Evolutionary conservation across 176 grass and related monocot species (phyloP), one percentile per base, ranked within the genome.

Genomic region (Dendrocalamus sinicus): DNA sequence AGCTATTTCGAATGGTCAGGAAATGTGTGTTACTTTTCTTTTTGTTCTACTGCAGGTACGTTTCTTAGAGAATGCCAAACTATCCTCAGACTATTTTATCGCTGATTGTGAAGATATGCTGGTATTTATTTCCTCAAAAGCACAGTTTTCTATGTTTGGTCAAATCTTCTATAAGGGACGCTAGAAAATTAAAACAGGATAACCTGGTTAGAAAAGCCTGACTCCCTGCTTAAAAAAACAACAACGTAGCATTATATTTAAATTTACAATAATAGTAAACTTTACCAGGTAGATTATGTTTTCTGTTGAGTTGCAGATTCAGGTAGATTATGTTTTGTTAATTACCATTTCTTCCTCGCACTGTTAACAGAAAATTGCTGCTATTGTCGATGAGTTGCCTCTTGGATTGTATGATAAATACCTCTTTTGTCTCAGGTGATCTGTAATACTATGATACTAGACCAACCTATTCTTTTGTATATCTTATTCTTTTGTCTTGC

Each of bases 21-120:
- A 59, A 50, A 80, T 59, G 17, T n/a, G 12, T 73, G 2, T 79
- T 75, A 84, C 17, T 55, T 44, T 50, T 84, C 69, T n/a, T 82
- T 76, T 83, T 35, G 19, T 77, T 92, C 19, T 72, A 63, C 40
- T 94, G 84, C 83, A 95, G 96, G 96, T 95, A 86, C 86, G 81
- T 72, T 98, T 98, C 84, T 83, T 98, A 83, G 86, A 91, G 19
- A 95, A 92, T 77, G 96, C 93, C 78, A 98, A 95, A 87, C 76
- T 95, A 77, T 98, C 96, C 79, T 81, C 96, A 17, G 93, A 98
- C 84, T 98, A 95, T 90, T 98, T 98, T 77, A 98, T 98, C 73
- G 75, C 96, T 83, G 96, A 98, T 50, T 91, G 77, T 78, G 93
- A 98, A 83, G 88, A 94, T 41, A 95, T 94, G 83, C 71, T 98